A percentile compares a stretch with the other conserved stretches of the same genome.
Evolutionary conservation across 2,329 filamentous ascomycete genomes (phyloP).

Genomic region (Chaetomium globosum): DNA sequence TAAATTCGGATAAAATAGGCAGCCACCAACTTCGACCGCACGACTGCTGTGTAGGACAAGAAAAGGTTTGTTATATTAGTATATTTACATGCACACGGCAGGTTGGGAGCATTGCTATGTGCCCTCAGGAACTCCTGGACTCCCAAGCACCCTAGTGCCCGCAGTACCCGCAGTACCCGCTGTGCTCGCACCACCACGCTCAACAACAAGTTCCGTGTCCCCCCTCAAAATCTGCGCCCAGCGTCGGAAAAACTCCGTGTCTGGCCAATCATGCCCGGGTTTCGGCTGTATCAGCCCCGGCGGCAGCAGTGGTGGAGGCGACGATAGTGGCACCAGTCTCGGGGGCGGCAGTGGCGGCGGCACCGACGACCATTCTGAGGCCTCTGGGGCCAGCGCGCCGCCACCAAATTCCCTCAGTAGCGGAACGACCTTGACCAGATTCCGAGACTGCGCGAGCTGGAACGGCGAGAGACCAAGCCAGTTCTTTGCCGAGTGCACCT

Average conservation of each 20-base stretch:
- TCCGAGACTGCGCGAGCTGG: not conserved
- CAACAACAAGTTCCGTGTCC: not conserved
- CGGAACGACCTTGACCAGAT: not conserved
- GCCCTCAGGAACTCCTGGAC: not conserved
- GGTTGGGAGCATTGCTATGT: not conserved
- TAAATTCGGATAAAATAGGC: not conserved
- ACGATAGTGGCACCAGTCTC: no score
- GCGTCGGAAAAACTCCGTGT: not conserved
- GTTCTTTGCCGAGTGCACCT: not conserved
- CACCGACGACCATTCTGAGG: not conserved
- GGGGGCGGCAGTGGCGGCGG: no score
- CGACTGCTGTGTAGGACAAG: no score
- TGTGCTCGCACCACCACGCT: not conserved
- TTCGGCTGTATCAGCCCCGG: no score
- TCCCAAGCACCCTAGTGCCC: not conserved
- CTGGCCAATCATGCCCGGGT: not conserved
- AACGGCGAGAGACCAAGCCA: not conserved
- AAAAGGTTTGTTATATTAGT: not conserved
- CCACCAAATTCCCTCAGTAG: not conserved
- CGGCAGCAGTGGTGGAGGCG: no score
- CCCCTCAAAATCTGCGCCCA: not conserved
- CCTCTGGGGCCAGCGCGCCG: no score
- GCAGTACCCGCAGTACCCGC: no score
- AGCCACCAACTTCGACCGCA: not conserved
- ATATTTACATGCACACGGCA: not conserved